Conservation (phyloP, 2,329 filamentous ascomycete genomes). For the Trichoderma simmonsii region DNA sequence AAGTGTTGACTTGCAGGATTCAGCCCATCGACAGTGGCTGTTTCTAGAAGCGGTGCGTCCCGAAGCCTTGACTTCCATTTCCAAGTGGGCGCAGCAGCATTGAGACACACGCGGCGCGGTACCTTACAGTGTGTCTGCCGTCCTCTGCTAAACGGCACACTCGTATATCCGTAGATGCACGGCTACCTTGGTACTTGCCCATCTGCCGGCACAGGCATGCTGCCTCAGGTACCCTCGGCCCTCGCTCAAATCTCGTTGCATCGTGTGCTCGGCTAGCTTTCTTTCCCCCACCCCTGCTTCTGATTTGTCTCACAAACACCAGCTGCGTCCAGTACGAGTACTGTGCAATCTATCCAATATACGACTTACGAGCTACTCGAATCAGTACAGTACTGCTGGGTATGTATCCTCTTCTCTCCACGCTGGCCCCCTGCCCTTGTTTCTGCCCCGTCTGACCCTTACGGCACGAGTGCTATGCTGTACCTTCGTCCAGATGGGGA, state of each 20-base stretch:
- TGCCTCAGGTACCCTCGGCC: not conserved
- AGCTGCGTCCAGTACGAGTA: not conserved
- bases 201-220: not conserved
- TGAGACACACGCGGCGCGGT: not conserved
- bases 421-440: not conserved
- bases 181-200: not conserved
- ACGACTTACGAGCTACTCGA: not conserved
- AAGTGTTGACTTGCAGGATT: not conserved
- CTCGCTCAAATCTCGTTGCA: not conserved
- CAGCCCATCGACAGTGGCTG: constrained; percentile 1
- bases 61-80: constrained; percentile 6
- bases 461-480: not conserved
- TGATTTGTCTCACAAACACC: not conserved
- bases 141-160: not conserved
- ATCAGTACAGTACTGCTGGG: not conserved
- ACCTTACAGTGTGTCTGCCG: not conserved
- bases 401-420: not conserved
- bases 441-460: constrained; percentile 9
- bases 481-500: not conserved
- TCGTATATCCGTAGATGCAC: not conserved
- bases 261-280: constrained; percentile 5
- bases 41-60: constrained; percentile 17
- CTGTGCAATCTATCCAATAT: not conserved
- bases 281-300: not conserved
- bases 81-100: not conserved